Percentiles rank a stretch among this genome's conserved stretches.
These are phyloP conservation scores for Pistacia integerrima DNA, from an alignment of 345 rosid genomes.

Conservation along the genomic window DNA sequence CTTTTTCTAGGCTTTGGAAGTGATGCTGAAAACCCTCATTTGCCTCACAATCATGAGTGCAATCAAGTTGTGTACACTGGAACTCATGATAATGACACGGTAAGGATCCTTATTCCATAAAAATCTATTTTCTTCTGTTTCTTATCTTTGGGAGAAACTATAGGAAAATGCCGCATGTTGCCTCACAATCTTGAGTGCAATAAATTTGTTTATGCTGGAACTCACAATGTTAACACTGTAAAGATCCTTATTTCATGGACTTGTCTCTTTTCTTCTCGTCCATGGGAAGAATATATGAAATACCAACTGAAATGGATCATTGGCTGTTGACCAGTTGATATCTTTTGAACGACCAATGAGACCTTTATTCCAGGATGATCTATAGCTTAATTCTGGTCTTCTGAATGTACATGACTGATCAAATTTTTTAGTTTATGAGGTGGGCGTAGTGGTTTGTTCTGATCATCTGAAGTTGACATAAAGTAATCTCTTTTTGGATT, in stretches of 20 bases:
- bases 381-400: not conserved
- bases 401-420: not conserved
- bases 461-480: not conserved
- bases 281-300: not conserved
- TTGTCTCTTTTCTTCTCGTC: not conserved
- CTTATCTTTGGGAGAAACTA: not conserved
- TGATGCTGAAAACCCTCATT: conserved; percentile 80
- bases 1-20: conserved; percentile 74
- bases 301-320: not conserved
- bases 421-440: not conserved
- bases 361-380: not conserved
- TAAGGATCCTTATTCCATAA: conserved; percentile 30
- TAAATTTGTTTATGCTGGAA: no score
- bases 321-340: not conserved
- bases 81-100: conserved; percentile 97
- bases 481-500: not conserved
- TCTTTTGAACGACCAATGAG: not conserved
- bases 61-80: conserved; percentile 98
- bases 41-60: conserved; percentile 88
- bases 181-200: no score
- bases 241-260: not conserved
- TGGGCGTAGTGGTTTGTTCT: not conserved
- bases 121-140: not conserved
- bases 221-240: no score
- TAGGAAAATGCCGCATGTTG: conserved; percentile 9